Percentiles rank a stretch among this genome's conserved stretches.
Evolutionary conservation across 1,284 basidiomycete species (phyloP).

Genomic region (Heliocybe sulcata): DNA sequence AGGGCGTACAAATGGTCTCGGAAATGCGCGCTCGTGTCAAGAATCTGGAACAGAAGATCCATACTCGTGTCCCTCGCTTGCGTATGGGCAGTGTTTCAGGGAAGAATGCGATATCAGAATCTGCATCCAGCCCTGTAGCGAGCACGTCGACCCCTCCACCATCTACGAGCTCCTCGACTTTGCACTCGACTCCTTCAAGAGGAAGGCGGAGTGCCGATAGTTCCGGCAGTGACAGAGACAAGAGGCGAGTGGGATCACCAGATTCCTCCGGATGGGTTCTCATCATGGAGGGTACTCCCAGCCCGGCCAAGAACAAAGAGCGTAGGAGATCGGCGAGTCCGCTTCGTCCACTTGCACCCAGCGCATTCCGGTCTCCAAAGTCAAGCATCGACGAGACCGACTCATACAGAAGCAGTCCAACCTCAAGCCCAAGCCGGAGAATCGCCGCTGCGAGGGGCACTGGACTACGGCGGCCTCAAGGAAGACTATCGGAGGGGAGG

Average conservation of each 20-base stretch:
- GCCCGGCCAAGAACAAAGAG: conserved; percentile 54
- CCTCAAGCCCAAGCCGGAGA: conserved; percentile 16
- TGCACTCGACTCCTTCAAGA: conserved; percentile 13
- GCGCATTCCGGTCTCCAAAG: conserved; percentile 29
- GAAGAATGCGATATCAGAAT: conserved; percentile 32
- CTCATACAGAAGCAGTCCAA: conserved; percentile 8
- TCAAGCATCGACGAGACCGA: conserved; percentile 10
- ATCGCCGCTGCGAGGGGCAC: conserved; percentile 31
- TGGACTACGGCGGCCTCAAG: conserved; percentile 53
- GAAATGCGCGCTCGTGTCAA: conserved; percentile 79
- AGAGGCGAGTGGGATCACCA: conserved; percentile 24
- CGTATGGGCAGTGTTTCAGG: conserved; percentile 68
- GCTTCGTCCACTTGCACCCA: conserved; percentile 40
- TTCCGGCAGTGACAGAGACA: conserved; percentile 17
- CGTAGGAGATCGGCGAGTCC: conserved; percentile 32
- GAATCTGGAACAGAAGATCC: conserved; percentile 77
- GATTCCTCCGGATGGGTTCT: conserved; percentile 75
- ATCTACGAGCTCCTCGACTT: conserved; percentile 19
- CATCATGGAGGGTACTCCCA: conserved; percentile 76
- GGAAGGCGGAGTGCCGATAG: conserved; percentile 18
- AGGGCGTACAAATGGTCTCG: conserved; percentile 82
- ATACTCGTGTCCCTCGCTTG: conserved; percentile 72
- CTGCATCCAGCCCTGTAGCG: conserved; percentile 18
- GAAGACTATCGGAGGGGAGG: conserved; percentile 52
- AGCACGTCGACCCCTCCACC: conserved; percentile 12